Percentiles rank a stretch among this genome's conserved stretches.
phyloP scores from a whole-genome alignment of 2,329 filamentous ascomycete genomes.

The Alternaria sp. region DNA sequence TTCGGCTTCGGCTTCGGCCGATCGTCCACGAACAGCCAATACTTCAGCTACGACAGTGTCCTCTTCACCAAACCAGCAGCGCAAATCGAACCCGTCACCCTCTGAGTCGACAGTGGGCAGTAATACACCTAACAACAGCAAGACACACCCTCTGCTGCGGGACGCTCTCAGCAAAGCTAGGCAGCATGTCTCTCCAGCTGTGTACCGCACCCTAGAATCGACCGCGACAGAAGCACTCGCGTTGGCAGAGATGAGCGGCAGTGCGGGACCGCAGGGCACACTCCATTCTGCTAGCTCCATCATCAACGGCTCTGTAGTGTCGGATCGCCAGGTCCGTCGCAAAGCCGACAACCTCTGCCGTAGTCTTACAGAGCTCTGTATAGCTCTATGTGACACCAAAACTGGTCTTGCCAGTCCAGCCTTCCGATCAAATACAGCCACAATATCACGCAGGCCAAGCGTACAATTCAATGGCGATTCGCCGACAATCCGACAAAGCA shows the following conservation, averaged over 20 bases:
- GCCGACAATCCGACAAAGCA: slow-evolving; percentile 42
- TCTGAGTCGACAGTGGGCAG: slow-evolving; percentile 56
- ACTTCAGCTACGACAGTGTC: slow-evolving; percentile 92
- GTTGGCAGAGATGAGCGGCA: slow-evolving; percentile 80
- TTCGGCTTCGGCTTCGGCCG: slow-evolving; percentile 76
- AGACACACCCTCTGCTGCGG: slow-evolving; percentile 79
- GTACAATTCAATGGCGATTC: slow-evolving; percentile 50
- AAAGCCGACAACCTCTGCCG: slow-evolving; percentile 95
- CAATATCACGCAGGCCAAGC: slow-evolving; percentile 45
- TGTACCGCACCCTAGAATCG: slow-evolving; percentile 82
- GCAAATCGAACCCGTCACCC: slow-evolving; percentile 59
- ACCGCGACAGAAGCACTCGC: slow-evolving; percentile 83
- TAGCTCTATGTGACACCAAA: slow-evolving; percentile 69
- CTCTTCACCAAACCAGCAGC: slow-evolving; percentile 80
- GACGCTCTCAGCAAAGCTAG: slow-evolving; percentile 83
- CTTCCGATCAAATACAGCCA: slow-evolving; percentile 33
- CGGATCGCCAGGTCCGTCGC: slow-evolving; percentile 85
- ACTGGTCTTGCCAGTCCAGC: slow-evolving; percentile 42
- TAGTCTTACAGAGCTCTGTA: slow-evolving; percentile 88
- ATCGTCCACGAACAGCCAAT: slow-evolving; percentile 88
- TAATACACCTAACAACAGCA: slow-evolving; percentile 62
- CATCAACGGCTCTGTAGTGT: slow-evolving; percentile 65
- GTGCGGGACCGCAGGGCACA: slow-evolving; percentile 68
- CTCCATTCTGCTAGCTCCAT: slow-evolving; percentile 73
- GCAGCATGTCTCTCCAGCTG: slow-evolving; percentile 70